Evolutionary conservation across 2,329 filamentous ascomycete species (phyloP), one percentile per base, ranked within the genome.

Genomic region (Colletotrichum coccodes): DNA sequence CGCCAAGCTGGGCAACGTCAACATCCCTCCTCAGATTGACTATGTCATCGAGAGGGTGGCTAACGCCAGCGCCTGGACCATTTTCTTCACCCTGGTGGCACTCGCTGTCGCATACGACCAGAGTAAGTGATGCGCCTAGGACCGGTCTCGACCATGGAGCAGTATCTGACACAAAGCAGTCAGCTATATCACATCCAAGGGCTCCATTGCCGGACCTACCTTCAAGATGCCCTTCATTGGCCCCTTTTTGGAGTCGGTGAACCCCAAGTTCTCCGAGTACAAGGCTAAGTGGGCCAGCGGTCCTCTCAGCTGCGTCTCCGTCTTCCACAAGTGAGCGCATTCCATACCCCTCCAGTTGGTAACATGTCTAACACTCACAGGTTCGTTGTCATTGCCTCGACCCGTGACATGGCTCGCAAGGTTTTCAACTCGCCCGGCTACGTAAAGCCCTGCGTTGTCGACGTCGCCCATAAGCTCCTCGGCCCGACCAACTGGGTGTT

Each of bases 401-500:
- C 92, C 60, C 94, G 96, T 77, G 96, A 98, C 78, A 94, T 98
- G 89, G 92, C 95, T 67, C 92, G 95, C 75, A 98, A 98, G 82
- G 92, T 98, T 75, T 95, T 98, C 88, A 98, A 98, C 83, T 97
- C 95, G 23, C 96, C 96, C 30, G 80, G 84, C 59, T 98, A 91
- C 77, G 94, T 97, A 79, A 98, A 98, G 85, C 96, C 96, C 47
- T 98, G 95, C 77, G 95, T 99, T 71, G 96, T 99, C 72, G 95
- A 98, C 79, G 90, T 92, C 68, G 96, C 96, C 23, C 91, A 94
- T 82, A 98, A 98, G 85, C 92, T 99, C 58, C 90, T 99, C 60
- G 93, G 96, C 68, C 88, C 91, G 70, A 92, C 92, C 76, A 98
- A 98, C 85, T 99, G 95, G 94, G 96, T 98, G 21, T 98, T 98